A percentile compares a stretch with the other conserved stretches of the same genome.
These are phyloP conservation scores for Parmales sp. DNA, from an alignment of 108 stramenopile species.

Conservation along the genomic window DNA sequence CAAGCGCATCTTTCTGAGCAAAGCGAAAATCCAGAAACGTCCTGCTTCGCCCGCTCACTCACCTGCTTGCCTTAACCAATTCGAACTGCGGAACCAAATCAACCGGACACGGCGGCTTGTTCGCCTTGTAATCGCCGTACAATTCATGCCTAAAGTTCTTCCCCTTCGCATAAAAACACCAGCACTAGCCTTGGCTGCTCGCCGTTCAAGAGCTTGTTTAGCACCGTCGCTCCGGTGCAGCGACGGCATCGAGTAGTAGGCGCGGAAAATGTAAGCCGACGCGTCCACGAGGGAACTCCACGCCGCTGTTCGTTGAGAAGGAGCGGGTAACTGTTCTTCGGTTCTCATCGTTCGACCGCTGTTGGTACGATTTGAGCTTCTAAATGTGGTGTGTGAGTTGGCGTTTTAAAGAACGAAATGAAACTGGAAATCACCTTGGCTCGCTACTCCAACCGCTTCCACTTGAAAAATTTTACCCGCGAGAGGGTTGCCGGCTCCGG, in stretches of 20 bases:
- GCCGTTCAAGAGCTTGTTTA: slow-evolving; percentile 54
- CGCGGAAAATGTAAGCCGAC: slow-evolving; percentile 71
- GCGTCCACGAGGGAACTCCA: slow-evolving; percentile 53
- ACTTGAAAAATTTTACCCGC: no score
- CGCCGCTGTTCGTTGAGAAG: neutral
- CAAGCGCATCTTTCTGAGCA: no score
- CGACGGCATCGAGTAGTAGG: slow-evolving; percentile 73
- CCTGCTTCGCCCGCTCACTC: no score
- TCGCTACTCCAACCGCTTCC: no score
- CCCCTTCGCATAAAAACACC: slow-evolving; percentile 56
- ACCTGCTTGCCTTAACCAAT: no score
- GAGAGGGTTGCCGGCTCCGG: no score
- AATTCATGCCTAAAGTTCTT: slow-evolving; percentile 58
- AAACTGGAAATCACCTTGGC: no score
- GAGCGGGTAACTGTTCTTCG: neutral
- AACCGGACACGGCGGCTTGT: slow-evolving; percentile 59
- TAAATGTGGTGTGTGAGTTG: neutral
- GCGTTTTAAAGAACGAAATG: slow-evolving; percentile 4
- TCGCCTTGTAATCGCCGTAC: slow-evolving; percentile 70
- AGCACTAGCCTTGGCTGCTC: slow-evolving; percentile 66
- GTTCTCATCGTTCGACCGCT: slow-evolving; percentile 3
- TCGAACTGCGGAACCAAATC: slow-evolving; percentile 63
- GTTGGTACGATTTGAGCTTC: neutral
- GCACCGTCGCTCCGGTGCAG: slow-evolving; percentile 74
- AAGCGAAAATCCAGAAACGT: no score